Evolutionary conservation across 1,284 basidiomycete species (phyloP).

Genomic region (Coriolopsis trogii): DNA sequence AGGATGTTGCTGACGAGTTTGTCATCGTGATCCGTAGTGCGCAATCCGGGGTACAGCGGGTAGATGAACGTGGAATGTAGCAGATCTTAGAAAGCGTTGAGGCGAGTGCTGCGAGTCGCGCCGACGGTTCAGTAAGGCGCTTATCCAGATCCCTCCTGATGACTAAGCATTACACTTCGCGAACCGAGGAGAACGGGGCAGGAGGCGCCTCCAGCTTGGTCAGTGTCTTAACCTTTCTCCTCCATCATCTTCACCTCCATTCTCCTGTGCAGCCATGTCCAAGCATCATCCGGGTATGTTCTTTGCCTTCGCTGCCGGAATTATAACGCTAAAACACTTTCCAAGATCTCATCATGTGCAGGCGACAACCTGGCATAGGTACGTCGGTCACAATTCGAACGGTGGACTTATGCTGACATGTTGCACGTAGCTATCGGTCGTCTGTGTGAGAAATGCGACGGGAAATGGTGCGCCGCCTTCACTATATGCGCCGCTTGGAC

Average conservation of each 20-base stretch:
- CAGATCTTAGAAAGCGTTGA: too few relatives aligned
- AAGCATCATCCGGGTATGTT: constrained; percentile 88
- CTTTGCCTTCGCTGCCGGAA: constrained; percentile 1
- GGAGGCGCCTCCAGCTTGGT: neutral
- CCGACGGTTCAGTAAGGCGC: too few relatives aligned
- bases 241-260: neutral
- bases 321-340: neutral
- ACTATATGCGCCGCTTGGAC: too few relatives aligned
- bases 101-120: too few relatives aligned
- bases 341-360: constrained; percentile 93
- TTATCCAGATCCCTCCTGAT: too few relatives aligned
- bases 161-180: too few relatives aligned
- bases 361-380: constrained; percentile 96
- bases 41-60: too few relatives aligned
- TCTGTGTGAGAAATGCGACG: constrained; percentile 98
- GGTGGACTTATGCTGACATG: neutral
- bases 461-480: constrained; percentile 81
- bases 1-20: too few relatives aligned
- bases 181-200: neutral
- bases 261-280: constrained; percentile 56
- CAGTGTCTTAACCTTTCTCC: too few relatives aligned
- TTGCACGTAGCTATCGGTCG: constrained; percentile 82
- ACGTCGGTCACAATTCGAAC: constrained; percentile 29
- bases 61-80: too few relatives aligned
- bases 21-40: too few relatives aligned